Evolutionary conservation across 2,329 filamentous ascomycete species (phyloP), one percentile per base, ranked within the genome.

Genomic region (Aspergillus ibericus): DNA sequence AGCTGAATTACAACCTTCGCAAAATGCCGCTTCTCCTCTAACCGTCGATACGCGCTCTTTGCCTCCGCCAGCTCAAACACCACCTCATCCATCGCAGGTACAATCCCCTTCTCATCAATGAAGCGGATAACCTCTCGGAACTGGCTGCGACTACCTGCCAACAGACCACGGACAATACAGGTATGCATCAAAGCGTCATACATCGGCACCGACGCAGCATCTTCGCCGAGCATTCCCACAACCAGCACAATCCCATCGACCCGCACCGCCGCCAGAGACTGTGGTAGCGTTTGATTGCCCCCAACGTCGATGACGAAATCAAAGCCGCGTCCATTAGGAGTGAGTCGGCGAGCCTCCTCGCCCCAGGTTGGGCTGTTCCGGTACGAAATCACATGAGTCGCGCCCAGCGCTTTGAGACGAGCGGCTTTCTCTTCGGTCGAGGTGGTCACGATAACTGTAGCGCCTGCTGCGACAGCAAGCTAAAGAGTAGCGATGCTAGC

Each of bases 351-450:
- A 2, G 56, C 55, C 46, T 49, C 52, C 48, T 56, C 58, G 35
- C 62, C 62, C 62, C 62, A 63, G 5, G n/a, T 13, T 29, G 51
- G 73, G 2, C 73, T 77, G 0, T 69, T 75, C 29, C 76, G 75
- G 75, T 86, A 85, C 74, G 86, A 85, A 68, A 86, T 76, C 47
- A 85, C 77, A 63, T 85, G 78, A 64, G 83, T 77, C 2, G 82
- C 83, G 48, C 84, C 84, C 13, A 83, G 72, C 62, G 78, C 73
- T 71, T 81, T 82, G 22, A 85, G 75, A 20, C 70, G 67, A 35
- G 81, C 76, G 2, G 72, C 79, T 69, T 86, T 86, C 6, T 75
- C 72, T 0, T 71, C 67, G 0, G 78, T 80, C 0, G 81, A 84
- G 0, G 83, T 85, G 0, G 83, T 86, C 0, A 83, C 82, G 53